These are phyloP conservation scores for Gloeophyllum trabeum DNA, from an alignment of 768 basidiomycete genomes.

Conservation along the genomic window DNA sequence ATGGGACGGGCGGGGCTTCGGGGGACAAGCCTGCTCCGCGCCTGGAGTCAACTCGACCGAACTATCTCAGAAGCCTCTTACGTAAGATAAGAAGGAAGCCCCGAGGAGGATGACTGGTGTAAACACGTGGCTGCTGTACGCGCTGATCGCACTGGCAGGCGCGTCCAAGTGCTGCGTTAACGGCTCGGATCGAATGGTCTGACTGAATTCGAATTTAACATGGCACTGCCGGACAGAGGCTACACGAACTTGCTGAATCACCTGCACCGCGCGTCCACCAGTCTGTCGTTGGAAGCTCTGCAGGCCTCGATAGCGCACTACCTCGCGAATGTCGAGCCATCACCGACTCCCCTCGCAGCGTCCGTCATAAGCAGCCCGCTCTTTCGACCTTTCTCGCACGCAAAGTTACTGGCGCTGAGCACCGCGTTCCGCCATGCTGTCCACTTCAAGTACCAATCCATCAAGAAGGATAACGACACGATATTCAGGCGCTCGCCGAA, in stretches of 20 bases:
- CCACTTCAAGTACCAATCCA: conserved; percentile 36
- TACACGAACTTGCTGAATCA: conserved; percentile 38
- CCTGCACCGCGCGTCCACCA: conserved; percentile 32
- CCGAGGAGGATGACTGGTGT: no score
- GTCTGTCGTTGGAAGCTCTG: conserved; percentile 34
- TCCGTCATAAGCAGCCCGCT: conserved; percentile 44
- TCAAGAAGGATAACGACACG: conserved; percentile 21
- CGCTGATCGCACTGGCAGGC: no score
- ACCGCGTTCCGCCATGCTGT: conserved; percentile 50
- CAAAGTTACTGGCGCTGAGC: conserved; percentile 36
- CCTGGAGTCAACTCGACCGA: no score
- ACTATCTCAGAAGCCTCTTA: no score
- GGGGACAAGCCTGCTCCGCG: no score
- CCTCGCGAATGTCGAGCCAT: conserved; percentile 34
- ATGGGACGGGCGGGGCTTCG: no score
- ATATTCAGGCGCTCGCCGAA: conserved; percentile 22
- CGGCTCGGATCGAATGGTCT: no score
- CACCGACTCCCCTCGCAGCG: conserved; percentile 48
- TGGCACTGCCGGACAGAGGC: conserved; percentile 15
- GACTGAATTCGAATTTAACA: no score
- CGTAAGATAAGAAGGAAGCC: no score
- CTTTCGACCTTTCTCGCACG: conserved; percentile 35
- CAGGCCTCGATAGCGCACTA: conserved; percentile 50
- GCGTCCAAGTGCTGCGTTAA: no score
- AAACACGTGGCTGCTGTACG: no score